Evolutionary conservation across 2,329 filamentous ascomycete genomes (phyloP).

Genomic region (Alternaria arborescens): DNA sequence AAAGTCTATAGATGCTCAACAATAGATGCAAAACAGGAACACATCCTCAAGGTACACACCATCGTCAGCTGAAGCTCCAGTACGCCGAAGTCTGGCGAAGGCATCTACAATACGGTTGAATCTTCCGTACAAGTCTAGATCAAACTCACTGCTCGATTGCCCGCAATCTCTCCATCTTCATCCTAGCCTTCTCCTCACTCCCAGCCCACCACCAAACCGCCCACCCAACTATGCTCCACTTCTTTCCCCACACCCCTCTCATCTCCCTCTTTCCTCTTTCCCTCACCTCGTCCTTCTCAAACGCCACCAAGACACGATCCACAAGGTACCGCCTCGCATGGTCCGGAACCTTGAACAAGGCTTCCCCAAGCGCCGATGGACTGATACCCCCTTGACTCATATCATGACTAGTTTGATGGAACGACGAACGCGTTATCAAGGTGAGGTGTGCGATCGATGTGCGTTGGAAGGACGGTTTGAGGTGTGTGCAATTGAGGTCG

Average conservation of each 20-base stretch:
- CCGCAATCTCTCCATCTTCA: slow-evolving; percentile 35
- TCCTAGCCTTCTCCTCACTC: slow-evolving; percentile 33
- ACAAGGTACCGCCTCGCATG: slow-evolving; percentile 12
- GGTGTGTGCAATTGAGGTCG: background rate
- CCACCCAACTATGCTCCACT: slow-evolving; percentile 28
- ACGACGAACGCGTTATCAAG: background rate
- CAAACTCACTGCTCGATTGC: background rate
- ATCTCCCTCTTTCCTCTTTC: slow-evolving; percentile 11
- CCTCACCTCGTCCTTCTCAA: slow-evolving; percentile 12
- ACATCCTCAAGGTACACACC: no score
- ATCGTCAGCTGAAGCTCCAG: no score
- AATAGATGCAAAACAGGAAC: no score
- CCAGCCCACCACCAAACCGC: slow-evolving; percentile 40
- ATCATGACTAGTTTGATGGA: background rate
- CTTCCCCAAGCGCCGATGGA: background rate
- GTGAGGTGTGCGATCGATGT: background rate
- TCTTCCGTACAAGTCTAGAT: background rate
- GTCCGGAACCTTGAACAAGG: slow-evolving; percentile 14
- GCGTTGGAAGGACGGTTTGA: background rate
- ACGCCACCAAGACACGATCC: slow-evolving; percentile 14
- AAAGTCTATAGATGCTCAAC: no score
- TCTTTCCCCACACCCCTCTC: slow-evolving; percentile 11
- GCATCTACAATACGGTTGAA: background rate
- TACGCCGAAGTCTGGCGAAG: no score
- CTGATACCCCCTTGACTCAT: background rate